Evolutionary conservation across 1,284 basidiomycete species (phyloP).

Genomic region (Butyriboletus regius): DNA sequence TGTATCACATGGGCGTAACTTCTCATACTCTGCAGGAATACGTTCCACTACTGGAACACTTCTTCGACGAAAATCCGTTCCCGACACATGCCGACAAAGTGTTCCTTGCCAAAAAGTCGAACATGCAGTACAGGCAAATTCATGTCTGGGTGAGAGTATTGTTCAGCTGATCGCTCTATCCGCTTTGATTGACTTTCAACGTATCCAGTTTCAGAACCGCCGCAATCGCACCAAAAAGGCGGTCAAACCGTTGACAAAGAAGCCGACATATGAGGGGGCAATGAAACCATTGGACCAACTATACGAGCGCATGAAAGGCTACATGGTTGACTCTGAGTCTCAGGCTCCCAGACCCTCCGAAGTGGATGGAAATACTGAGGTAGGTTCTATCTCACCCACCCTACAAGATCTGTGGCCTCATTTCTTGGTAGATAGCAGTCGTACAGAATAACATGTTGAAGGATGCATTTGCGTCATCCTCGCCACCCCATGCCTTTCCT

Average conservation of each 20-base stretch:
- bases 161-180: too few species aligned
- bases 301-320: neutral
- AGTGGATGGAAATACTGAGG: neutral
- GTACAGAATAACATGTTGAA: too few species aligned
- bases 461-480: neutral
- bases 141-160: conserved; percentile 57
- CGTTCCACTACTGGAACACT: conserved; percentile 43
- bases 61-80: conserved; percentile 47
- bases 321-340: neutral
- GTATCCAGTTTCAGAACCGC: conserved; percentile 24
- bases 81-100: conserved; percentile 42
- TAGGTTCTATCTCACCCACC: neutral
- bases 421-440: neutral
- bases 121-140: conserved; percentile 49
- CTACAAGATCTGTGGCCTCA: neutral
- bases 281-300: neutral
- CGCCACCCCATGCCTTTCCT: conserved; percentile 20
- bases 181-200: too few species aligned
- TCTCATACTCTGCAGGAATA: too few species aligned
- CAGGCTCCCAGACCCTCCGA: too few species aligned
- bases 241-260: neutral
- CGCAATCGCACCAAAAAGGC: conserved; percentile 19
- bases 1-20: too few species aligned
- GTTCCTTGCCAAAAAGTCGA: conserved; percentile 38
- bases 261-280: neutral